Base-by-base conservation (phyloP, 176 grass and related monocot species). In the Poa pratensis region DNA sequence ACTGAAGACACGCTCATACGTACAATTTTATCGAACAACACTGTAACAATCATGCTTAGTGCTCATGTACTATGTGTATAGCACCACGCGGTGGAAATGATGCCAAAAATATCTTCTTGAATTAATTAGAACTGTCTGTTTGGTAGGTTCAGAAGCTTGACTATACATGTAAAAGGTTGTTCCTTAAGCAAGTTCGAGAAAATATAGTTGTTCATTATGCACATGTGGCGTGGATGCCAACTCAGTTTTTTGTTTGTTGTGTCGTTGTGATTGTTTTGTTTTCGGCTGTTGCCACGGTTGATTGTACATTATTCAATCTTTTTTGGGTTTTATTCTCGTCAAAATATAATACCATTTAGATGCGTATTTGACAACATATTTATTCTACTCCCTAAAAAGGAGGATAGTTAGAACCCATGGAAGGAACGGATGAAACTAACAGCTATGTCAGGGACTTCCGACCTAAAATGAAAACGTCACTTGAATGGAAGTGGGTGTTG, bases 41-140 rank as follows among this genome's bases (percentile, higher is more conserved):
- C 27, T 49, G 17, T 5, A 77, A 28, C 27, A 10, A 70, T 11
- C 27, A 57, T 78, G 62, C 5, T 24, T 46, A 18, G 5, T 27
- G 61, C 51, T 22, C n/a, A 50, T 83, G 70, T 9, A 15, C 52
- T 83, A 58, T 14, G n/a, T n/a, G 14, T 78, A 18, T n/a, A 68
- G 19, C n/a, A 51, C 2, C 14, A 24, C 8, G 15, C 3, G 59
- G 53, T 4, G 3, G 6, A 35, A n/a, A n/a, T n/a, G n/a, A n/a
- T n/a, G n/a, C n/a, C n/a, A n/a, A n/a, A 78, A 42, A 60, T 77
- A 5, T 55, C 20, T 40, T 10, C 34, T 30, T 17, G 0, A 34
- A 30, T 65, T 65, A 17, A 34, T 18, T 30, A 64, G 26, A 15
- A 65, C 27, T 34, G 24, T 64, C n/a, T 62, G 48, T 27, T 62